Evolutionary conservation across 108 stramenopile species (phyloP).

Genomic region (Discostella pseudostelligera): DNA sequence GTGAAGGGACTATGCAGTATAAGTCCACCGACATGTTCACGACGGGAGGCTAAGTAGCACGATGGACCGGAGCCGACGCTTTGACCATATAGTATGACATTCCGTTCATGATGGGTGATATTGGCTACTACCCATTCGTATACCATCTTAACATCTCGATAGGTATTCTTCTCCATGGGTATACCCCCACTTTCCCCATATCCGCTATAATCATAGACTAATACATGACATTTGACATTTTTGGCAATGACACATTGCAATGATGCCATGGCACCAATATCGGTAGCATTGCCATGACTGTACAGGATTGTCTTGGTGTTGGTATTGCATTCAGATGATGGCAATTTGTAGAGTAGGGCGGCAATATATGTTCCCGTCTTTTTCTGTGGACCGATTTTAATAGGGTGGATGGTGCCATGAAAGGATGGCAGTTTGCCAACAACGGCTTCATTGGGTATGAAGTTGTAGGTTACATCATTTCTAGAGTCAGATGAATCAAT

Average conservation of each 20-base stretch:
- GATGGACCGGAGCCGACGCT: slow-evolving; percentile 89
- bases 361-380: slow-evolving; percentile 53
- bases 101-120: slow-evolving; percentile 39
- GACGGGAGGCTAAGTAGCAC: slow-evolving; percentile 63
- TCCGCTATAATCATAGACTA: slow-evolving; percentile 87
- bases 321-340: slow-evolving; percentile 19
- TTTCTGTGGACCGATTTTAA: slow-evolving; percentile 72
- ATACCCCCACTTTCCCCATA: slow-evolving; percentile 84
- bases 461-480: slow-evolving; percentile 55
- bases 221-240: slow-evolving; percentile 66
- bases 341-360: slow-evolving; percentile 64
- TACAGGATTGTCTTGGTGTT: slow-evolving; percentile 77
- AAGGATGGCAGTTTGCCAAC: slow-evolving; percentile 35
- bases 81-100: slow-evolving; percentile 87
- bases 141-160: slow-evolving; percentile 78
- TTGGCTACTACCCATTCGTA: slow-evolving; percentile 65
- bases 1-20: slow-evolving; percentile 84
- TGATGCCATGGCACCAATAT: slow-evolving; percentile 82
- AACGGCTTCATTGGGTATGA: slow-evolving; percentile 45
- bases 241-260: slow-evolving; percentile 65
- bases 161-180: slow-evolving; percentile 79
- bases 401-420: slow-evolving; percentile 49
- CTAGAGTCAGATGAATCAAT: slow-evolving; percentile 61
- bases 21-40: slow-evolving; percentile 68
- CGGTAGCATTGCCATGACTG: slow-evolving; percentile 91